Evolutionary conservation across 1,284 basidiomycete genomes (phyloP), one percentile per base, ranked within the genome.

Genomic region (Trichosporon sp.): DNA sequence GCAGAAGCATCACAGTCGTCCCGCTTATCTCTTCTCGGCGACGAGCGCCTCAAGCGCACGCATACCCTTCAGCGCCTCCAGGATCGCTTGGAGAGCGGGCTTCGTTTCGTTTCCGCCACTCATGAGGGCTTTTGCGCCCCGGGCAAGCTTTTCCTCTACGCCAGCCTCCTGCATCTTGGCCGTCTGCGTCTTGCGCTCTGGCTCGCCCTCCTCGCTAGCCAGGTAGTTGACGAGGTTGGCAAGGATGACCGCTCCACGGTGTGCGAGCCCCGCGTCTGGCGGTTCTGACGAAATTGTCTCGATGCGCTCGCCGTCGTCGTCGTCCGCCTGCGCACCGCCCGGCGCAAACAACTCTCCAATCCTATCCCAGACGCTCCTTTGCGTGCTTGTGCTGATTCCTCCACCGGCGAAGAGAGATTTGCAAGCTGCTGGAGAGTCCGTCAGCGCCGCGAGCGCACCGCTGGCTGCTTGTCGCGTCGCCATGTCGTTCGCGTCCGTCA

Each of bases 381-480:
- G 69, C 33, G 37, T 59, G 5, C 58, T 27, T 81, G 83, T 70
- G 80, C n/a, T 23, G 59, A 69, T 49, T 19, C 69, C 60, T 33
- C 54, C 56, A 62, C 70, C 67, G 23, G 44, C 49, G 11, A 88
- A 74, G 13, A 94, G 80, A 2, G 83, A 80, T 7, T 78, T 73
- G 72, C 89, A 91, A 4, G 86, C 87, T n/a, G 79, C 80, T 0
- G 83, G 82, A 0, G 78, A 78, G 2, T 87, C 85, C 2, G 88
- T 89, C 61, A 96, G 79, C 44, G 87, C 88, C 3, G 94, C 92
- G 40, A 96, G 81, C 2, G 92, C 89, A 9, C 92, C 94, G 0
- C 90, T 87, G 0, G 92, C 90, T 9, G 94, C 94, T 6, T 91
- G 78, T 36, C 90, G 85, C 2, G 94, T 96, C 3, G 86, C 85